Conservation (phyloP, 2,329 filamentous ascomycete species). For the Pseudonectria foliicola region DNA sequence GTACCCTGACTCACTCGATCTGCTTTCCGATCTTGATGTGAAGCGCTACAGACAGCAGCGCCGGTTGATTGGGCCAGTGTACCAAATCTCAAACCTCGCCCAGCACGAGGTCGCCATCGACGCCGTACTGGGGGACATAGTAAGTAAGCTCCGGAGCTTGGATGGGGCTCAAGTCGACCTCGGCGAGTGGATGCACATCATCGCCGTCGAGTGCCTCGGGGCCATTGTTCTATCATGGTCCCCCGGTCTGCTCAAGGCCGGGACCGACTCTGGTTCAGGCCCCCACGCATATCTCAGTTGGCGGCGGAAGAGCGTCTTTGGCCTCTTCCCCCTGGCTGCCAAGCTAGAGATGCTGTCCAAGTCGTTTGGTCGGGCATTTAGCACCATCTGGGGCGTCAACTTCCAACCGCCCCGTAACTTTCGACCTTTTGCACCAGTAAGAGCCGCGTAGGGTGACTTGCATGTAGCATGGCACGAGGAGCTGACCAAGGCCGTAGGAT, state of each 20-base stretch:
- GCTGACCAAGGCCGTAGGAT: slow-evolving; percentile 18
- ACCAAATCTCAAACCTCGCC: slow-evolving; percentile 35
- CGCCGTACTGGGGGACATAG: slow-evolving; percentile 27
- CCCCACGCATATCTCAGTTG: slow-evolving; percentile 42
- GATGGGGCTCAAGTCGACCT: slow-evolving; percentile 37
- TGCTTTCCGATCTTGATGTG: slow-evolving; percentile 42
- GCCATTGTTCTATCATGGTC: slow-evolving; percentile 46
- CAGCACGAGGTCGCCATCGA: slow-evolving; percentile 37
- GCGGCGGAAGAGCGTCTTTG: slow-evolving; percentile 46
- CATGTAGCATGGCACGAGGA: background rate
- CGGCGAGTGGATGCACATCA: slow-evolving; percentile 51
- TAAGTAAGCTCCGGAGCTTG: slow-evolving; percentile 30
- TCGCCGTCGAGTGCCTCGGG: slow-evolving; percentile 44
- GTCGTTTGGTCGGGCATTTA: slow-evolving; percentile 31
- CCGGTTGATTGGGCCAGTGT: slow-evolving; percentile 41
- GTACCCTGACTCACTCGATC: slow-evolving; percentile 40
- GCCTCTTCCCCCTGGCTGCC: slow-evolving; percentile 38
- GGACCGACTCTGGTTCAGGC: slow-evolving; percentile 41
- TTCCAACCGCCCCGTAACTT: slow-evolving; percentile 38
- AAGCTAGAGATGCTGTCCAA: slow-evolving; percentile 33
- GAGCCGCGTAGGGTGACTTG: slow-evolving; percentile 4
- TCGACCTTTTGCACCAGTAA: slow-evolving; percentile 42
- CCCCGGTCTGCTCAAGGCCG: slow-evolving; percentile 36
- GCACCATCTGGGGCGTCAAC: slow-evolving; percentile 37
- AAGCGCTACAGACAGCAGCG: slow-evolving; percentile 42